Evolutionary conservation across 306 rosid species (phyloP).

Genomic region (Hippophae tibetana): DNA sequence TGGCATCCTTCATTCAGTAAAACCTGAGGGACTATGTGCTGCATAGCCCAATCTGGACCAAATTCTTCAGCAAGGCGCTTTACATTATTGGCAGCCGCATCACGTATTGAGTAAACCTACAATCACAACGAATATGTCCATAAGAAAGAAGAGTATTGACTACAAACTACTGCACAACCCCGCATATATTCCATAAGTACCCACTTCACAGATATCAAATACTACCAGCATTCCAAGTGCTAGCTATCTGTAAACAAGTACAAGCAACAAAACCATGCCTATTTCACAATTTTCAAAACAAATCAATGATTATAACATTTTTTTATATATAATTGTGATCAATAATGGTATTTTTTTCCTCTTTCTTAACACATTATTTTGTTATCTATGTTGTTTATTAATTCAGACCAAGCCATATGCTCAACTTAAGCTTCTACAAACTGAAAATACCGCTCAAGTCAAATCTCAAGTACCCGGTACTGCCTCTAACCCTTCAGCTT

Average conservation of each 20-base stretch:
- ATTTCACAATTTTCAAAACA: neutral
- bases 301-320: neutral
- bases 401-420: too few species aligned
- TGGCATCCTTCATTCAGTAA: conserved; percentile 1
- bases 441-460: too few species aligned
- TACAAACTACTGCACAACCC: neutral
- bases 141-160: conserved; percentile 7
- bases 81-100: conserved; percentile 96
- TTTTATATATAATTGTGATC: neutral
- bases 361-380: neutral
- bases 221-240: neutral
- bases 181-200: neutral
- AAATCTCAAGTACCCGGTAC: too few species aligned
- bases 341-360: too few species aligned
- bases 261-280: neutral
- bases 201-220: neutral
- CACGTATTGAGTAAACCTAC: conserved; percentile 97
- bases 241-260: neutral
- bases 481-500: too few species aligned
- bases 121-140: conserved; percentile 12
- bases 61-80: conserved; percentile 99
- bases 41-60: conserved; percentile 99
- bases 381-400: neutral
- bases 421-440: too few species aligned
- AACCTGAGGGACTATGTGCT: conserved; percentile 95